These are phyloP conservation scores for Scedosporium minutisporum DNA, from an alignment of 2,329 filamentous ascomycete species.

Conservation along the genomic window DNA sequence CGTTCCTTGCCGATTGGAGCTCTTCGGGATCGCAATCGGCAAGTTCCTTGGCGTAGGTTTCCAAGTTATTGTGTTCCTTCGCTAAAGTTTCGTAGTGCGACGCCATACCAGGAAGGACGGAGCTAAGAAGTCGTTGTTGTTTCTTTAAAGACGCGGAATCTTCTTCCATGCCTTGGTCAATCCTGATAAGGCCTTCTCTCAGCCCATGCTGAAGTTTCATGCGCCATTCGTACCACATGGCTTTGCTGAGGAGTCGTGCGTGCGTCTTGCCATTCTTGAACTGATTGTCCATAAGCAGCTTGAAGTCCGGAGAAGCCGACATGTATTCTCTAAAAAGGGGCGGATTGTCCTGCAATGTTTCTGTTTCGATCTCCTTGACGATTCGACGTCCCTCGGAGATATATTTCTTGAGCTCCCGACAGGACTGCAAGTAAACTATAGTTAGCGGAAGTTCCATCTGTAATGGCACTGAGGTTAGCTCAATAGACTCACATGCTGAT, in stretches of 20 bases:
- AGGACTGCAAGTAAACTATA: conserved; percentile 51
- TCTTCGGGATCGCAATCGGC: conserved; percentile 74
- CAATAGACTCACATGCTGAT: conserved; percentile 41
- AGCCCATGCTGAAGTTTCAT: conserved; percentile 77
- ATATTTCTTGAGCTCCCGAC: conserved; percentile 91
- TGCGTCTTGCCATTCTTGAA: conserved; percentile 97
- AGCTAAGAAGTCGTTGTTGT: conserved; percentile 59
- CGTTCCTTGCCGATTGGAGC: conserved; percentile 61
- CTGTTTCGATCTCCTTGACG: conserved; percentile 80
- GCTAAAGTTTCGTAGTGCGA: conserved; percentile 53
- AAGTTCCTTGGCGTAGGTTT: conserved; percentile 63
- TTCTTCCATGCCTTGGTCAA: conserved; percentile 63
- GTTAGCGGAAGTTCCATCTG: not conserved
- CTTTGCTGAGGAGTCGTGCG: conserved; percentile 81
- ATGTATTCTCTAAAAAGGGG: conserved; percentile 88
- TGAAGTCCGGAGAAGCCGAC: conserved; percentile 72
- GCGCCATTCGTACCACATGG: conserved; percentile 97
- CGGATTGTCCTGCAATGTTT: conserved; percentile 84
- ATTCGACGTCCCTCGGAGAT: conserved; percentile 87
- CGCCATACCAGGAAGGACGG: conserved; percentile 55
- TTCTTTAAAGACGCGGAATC: conserved; percentile 60
- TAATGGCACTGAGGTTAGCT: not conserved
- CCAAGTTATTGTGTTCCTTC: conserved; percentile 55
- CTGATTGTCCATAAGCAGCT: conserved; percentile 83
- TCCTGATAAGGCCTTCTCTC: conserved; percentile 68